These are phyloP conservation scores for Eutrema japonicum DNA, from an alignment of 345 rosid species.

Conservation along the genomic window DNA sequence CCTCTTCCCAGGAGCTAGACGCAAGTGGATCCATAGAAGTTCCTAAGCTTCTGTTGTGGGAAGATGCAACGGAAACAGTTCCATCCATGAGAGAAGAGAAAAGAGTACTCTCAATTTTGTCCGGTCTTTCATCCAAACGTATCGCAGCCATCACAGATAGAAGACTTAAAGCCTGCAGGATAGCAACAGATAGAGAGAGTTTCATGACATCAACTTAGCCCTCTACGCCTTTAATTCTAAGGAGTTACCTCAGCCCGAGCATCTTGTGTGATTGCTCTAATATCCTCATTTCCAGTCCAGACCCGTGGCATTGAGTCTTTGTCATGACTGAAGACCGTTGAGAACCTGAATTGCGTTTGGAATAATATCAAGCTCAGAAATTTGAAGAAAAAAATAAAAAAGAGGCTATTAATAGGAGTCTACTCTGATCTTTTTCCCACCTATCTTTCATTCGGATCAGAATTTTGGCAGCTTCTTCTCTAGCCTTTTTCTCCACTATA, in stretches of 20 bases:
- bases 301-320: conserved; percentile 71
- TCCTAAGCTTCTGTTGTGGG: conserved; percentile 52
- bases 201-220: conserved; percentile 38
- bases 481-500: conserved; percentile 70
- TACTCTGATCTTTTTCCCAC: conserved; percentile 38
- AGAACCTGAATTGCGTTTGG: conserved; percentile 57
- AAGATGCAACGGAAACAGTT: conserved; percentile 49
- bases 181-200: conserved; percentile 31
- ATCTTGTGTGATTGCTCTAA: conserved; percentile 62
- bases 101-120: conserved; percentile 57
- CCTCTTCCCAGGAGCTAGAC: conserved; percentile 78
- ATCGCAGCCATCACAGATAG: conserved; percentile 68
- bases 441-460: conserved; percentile 77
- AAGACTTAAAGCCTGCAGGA: conserved; percentile 59
- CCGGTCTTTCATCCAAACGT: conserved; percentile 71
- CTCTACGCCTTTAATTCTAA: conserved; percentile 24
- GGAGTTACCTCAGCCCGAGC: conserved; percentile 65
- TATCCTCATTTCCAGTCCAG: conserved; percentile 83
- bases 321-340: conserved; percentile 67
- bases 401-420: not conserved
- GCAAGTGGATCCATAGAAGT: conserved; percentile 61
- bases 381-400: not conserved
- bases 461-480: conserved; percentile 75
- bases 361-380: conserved; percentile 28
- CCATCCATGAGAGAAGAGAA: conserved; percentile 65